phyloP scores from a whole-genome alignment of 768 basidiomycete species.

The Pleurotus tuber-regium region DNA sequence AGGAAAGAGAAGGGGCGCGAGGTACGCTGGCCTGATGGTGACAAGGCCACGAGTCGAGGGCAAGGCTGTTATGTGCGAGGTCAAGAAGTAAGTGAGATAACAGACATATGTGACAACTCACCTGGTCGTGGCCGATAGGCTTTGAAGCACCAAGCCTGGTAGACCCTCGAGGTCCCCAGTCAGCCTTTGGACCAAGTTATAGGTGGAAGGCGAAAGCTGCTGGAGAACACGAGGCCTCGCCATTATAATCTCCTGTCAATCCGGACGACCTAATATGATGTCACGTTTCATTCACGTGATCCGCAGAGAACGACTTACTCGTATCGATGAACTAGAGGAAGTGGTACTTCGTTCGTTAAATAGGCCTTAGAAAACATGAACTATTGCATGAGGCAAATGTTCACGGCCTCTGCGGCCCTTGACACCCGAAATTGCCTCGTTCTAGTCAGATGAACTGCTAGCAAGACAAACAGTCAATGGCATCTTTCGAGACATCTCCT shows the following conservation, averaged over 20 bases:
- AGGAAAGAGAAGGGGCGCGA: conserved; percentile 3
- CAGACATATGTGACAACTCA: conserved; percentile 6
- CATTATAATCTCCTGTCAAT: conserved; percentile 3
- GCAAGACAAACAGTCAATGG: too few relatives aligned
- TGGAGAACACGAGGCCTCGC: conserved; percentile 9
- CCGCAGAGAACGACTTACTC: not conserved
- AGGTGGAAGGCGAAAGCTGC: conserved; percentile 9
- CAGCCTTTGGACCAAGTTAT: conserved; percentile 7
- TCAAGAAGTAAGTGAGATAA: conserved; percentile 8
- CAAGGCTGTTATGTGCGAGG: conserved; percentile 7
- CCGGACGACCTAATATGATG: not conserved
- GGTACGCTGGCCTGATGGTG: conserved; percentile 5
- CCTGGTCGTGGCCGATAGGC: conserved; percentile 11
- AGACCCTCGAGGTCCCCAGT: conserved; percentile 8
- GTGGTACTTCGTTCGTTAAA: not conserved
- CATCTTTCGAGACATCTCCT: too few relatives aligned
- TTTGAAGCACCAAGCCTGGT: conserved; percentile 11
- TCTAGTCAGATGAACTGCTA: too few relatives aligned
- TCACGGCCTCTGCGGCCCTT: conserved; percentile 5
- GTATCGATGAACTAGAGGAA: not conserved
- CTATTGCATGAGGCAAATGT: conserved; percentile 5
- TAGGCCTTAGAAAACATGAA: not conserved
- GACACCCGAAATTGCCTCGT: not conserved
- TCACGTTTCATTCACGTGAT: not conserved
- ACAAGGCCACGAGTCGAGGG: conserved; percentile 11